Base-by-base conservation (phyloP, 805 yeast species). In the Sungouiozyma intestinalis region DNA sequence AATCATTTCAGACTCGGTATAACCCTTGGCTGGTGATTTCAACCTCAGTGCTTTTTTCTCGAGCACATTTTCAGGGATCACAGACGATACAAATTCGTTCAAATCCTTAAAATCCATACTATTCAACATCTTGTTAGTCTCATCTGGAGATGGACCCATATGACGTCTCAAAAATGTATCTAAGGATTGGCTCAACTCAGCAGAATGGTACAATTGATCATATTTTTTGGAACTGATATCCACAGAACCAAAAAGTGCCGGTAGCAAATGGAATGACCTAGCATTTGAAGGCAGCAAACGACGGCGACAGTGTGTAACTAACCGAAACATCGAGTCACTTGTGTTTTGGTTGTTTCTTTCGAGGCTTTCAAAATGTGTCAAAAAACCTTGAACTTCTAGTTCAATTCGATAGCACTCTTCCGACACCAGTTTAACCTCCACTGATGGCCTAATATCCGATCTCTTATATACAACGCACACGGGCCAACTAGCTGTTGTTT, bases 131-230 rank as follows among this genome's bases (percentile, higher is more conserved):
- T 64, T 60, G 15, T 63, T 55, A 16, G 82, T 83, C 48, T 85
- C 78, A 0, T 49, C 54, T 0, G 84, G 79, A 13, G 74, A 69
- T 18, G 94, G 86, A 11, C 98, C 98, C 45, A 90, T 68, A 63
- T 92, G 98, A 54, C 97, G 84, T 56, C 94, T 76, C 39, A 83
- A 75, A 63, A 90, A 92, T 2, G 92, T 80, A 58, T 92, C 98
- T 44, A 85, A 68, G 3, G 74, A 72, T 33, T 47, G 43, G 3
- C 38, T 44, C 24, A 53, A 37, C 24, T 47, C 45, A 9, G 37
- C 39, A 3, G 41, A 29, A 14, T 68, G 63, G 51, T 71, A 76
- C 6, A 79, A 63, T 27, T 62, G 50, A 2, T 58, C 56, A 53
- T 77, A 81, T 48, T 71, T 66, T 2, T 63, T 62, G n/a, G 80